Conservation (phyloP, 495 filamentous ascomycete species). For the Penicillium taxi region DNA sequence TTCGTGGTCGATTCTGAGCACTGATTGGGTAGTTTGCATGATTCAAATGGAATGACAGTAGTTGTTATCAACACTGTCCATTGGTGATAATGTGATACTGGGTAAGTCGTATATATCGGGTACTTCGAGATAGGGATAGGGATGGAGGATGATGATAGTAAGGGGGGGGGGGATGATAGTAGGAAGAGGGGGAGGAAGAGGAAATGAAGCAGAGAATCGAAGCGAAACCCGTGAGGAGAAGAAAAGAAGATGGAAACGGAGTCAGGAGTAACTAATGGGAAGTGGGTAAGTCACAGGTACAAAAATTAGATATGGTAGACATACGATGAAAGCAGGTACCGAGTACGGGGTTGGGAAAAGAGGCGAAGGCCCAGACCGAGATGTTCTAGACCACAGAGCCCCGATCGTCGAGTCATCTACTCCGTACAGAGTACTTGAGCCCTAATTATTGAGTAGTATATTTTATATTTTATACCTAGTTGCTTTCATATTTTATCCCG, state of each 20-base stretch:
- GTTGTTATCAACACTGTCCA: conserved; percentile 33
- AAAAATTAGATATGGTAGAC: not conserved
- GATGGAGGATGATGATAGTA: conserved; percentile 3
- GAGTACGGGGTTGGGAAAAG: conserved; percentile 5
- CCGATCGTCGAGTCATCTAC: conserved; percentile 23
- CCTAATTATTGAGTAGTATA: not conserved
- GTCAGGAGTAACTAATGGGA: conserved; percentile 10
- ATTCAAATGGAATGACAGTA: too few species aligned
- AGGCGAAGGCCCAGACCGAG: conserved; percentile 4
- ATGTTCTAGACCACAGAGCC: conserved; percentile 21
- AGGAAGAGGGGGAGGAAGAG: conserved; percentile 5
- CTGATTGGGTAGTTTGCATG: too few species aligned
- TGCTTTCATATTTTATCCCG: not conserved
- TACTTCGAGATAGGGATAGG: too few species aligned
- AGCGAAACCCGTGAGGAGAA: too few species aligned
- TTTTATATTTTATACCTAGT: not conserved
- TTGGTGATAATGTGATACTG: too few species aligned
- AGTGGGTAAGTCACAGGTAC: conserved; percentile 16
- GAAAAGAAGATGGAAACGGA: conserved; percentile 9
- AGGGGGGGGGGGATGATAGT: conserved; percentile 4
- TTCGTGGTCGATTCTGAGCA: conserved; percentile 15
- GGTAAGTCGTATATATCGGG: too few species aligned
- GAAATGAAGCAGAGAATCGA: conserved; percentile 6
- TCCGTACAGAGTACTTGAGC: not conserved
- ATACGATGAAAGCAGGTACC: conserved; percentile 8